These are phyloP conservation scores for Aaosphaeria arxii DNA, from an alignment of 2,329 filamentous ascomycete genomes.

Conservation along the genomic window DNA sequence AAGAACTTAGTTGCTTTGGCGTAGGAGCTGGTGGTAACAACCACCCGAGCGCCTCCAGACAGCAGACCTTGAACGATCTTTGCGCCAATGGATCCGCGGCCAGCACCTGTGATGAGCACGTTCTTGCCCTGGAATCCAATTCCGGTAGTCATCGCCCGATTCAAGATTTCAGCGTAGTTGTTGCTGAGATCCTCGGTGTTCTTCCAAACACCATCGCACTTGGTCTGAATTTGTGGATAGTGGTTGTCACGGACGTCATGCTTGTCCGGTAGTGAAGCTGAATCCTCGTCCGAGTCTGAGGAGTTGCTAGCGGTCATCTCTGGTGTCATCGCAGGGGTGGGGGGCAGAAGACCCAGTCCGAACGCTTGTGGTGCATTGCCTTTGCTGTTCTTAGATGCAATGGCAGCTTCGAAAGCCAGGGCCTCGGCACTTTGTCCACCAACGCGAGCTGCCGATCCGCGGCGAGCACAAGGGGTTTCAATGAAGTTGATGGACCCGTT, in stretches of 20 bases:
- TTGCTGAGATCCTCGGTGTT: constrained; percentile 4
- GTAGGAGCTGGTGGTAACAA: constrained; percentile 39
- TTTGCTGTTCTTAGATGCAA: constrained; percentile 6
- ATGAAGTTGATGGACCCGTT: constrained; percentile 9
- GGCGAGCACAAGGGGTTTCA: constrained; percentile 4
- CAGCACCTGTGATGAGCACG: constrained; percentile 38
- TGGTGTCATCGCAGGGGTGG: constrained; percentile 10
- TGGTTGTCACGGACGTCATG: constrained; percentile 1
- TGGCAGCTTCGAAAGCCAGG: constrained; percentile 6
- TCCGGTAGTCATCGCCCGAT: constrained; percentile 2
- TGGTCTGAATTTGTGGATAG: constrained; percentile 9
- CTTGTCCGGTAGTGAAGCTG: constrained; percentile 1
- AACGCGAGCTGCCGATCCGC: neutral
- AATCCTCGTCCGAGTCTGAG: constrained; percentile 4
- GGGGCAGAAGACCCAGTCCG: constrained; percentile 7
- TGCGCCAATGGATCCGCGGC: constrained; percentile 35
- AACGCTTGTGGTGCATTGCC: constrained; percentile 1
- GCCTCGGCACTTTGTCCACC: constrained; percentile 1
- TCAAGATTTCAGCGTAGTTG: constrained; percentile 5
- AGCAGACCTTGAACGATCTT: constrained; percentile 31
- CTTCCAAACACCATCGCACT: constrained; percentile 4
- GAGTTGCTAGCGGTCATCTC: constrained; percentile 5
- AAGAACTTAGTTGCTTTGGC: constrained; percentile 28
- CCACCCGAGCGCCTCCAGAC: constrained; percentile 32
- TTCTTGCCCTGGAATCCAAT: constrained; percentile 23